Percentiles rank a stretch among this genome's conserved stretches.
phyloP scores from a whole-genome alignment of 495 filamentous ascomycete species.

The Elaphomyces granulatus region DNA sequence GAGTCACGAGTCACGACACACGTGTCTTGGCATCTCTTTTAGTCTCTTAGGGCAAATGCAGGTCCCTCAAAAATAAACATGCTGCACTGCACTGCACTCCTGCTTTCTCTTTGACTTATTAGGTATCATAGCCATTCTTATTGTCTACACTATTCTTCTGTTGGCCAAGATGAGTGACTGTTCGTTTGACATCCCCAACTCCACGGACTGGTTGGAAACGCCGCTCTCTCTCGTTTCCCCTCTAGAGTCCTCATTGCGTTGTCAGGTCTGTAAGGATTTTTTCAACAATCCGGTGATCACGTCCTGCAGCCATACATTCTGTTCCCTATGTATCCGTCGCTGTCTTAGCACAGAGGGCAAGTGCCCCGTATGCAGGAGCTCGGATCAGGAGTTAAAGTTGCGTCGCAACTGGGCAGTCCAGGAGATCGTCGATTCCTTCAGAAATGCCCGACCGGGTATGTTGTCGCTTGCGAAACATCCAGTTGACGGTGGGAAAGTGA shows the following conservation, averaged over 20 bases:
- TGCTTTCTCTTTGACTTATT: too few species aligned
- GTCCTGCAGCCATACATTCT: conserved; percentile 90
- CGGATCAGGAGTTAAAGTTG: conserved; percentile 69
- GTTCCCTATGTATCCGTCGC: conserved; percentile 83
- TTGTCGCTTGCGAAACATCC: conserved; percentile 43
- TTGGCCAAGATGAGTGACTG: too few species aligned
- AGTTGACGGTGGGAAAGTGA: conserved; percentile 11
- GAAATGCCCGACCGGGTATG: conserved; percentile 43
- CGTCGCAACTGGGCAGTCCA: conserved; percentile 70
- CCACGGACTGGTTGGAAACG: conserved; percentile 87
- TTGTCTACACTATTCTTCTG: too few species aligned
- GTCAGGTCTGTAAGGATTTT: conserved; percentile 97
- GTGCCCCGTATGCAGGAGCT: conserved; percentile 68
- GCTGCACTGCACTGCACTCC: too few species aligned
- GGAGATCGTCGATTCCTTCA: conserved; percentile 72
- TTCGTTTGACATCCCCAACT: conserved; percentile 58
- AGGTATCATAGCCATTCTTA: too few species aligned
- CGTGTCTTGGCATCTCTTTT: conserved; percentile 33
- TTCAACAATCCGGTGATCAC: conserved; percentile 89
- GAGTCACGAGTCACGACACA: conserved; percentile 35
- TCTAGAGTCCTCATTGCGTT: conserved; percentile 77
- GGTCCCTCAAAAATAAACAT: too few species aligned
- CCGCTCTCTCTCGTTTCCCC: conserved; percentile 53
- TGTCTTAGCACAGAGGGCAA: conserved; percentile 65
- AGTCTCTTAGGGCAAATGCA: too few species aligned